Evolutionary conservation across 2,329 filamentous ascomycete species (phyloP).

Genomic region (Penicillium sp.): DNA sequence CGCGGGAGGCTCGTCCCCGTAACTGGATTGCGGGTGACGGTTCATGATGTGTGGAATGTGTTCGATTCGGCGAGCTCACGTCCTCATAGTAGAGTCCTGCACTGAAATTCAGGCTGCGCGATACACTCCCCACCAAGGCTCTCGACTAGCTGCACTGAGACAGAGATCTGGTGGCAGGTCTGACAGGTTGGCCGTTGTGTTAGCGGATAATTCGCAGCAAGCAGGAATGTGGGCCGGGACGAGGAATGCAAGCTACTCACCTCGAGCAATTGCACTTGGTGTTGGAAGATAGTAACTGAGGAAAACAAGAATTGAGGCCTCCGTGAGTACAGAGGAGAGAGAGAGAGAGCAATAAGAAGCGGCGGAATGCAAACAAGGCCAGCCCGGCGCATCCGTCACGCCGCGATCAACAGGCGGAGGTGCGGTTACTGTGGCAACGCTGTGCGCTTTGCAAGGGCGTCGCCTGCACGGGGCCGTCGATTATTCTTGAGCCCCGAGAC

Average conservation of each 20-base stretch:
- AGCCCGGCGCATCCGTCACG: too few species aligned
- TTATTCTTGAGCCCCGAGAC: too few species aligned
- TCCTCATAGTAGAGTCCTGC: constrained; percentile 17
- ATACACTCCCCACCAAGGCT: background rate
- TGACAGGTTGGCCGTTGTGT: constrained; percentile 11
- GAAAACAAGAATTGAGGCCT: too few species aligned
- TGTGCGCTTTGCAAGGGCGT: too few species aligned
- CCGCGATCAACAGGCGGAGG: too few species aligned
- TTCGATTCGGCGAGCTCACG: constrained; percentile 11
- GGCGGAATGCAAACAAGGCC: too few species aligned
- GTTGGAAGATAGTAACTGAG: too few species aligned
- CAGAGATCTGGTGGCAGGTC: constrained; percentile 2
- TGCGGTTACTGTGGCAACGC: too few species aligned
- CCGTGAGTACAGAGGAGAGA: too few species aligned
- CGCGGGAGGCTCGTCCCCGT: constrained; percentile 45
- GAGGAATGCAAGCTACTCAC: constrained; percentile 14
- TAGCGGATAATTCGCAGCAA: constrained; percentile 5
- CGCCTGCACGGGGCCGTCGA: too few species aligned
- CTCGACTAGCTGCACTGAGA: constrained; percentile 8
- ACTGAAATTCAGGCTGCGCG: background rate
- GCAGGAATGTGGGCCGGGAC: constrained; percentile 11
- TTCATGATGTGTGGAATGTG: constrained; percentile 25
- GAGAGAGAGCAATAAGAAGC: too few species aligned
- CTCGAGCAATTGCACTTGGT: too few species aligned
- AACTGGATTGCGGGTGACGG: constrained; percentile 33